Evolutionary conservation across 176 grass and related monocot genomes (phyloP).

Genomic region (Carex scoparia): DNA sequence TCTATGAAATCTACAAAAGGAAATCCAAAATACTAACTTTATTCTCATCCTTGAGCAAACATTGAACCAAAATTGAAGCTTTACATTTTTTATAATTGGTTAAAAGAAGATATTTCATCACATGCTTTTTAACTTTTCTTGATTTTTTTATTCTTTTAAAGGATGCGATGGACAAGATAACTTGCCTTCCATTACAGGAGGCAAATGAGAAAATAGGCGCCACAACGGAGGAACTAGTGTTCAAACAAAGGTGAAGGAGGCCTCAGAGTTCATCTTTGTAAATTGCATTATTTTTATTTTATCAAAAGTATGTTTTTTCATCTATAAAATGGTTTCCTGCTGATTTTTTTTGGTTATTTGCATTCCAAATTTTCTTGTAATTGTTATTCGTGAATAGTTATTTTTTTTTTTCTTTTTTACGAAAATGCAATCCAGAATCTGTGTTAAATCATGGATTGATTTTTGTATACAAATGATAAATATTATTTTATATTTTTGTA

Average conservation of each 20-base stretch:
- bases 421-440: neutral
- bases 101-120: neutral
- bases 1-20: neutral
- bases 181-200: slow-evolving; percentile 42
- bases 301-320: slow-evolving; percentile 6
- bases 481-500: no score
- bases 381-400: neutral
- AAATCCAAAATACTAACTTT: neutral
- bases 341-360: neutral
- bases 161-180: slow-evolving; percentile 54
- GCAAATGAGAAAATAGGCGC: slow-evolving; percentile 86
- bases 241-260: slow-evolving; percentile 30
- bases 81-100: neutral
- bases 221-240: slow-evolving; percentile 69
- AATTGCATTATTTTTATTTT: neutral
- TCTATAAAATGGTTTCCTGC: neutral
- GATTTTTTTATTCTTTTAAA: slow-evolving; percentile 10
- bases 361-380: neutral
- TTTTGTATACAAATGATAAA: no score
- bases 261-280: neutral
- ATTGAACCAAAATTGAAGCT: neutral
- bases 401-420: neutral
- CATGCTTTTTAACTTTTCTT: neutral
- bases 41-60: neutral
- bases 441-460: no score